Percentiles rank a stretch among this genome's conserved stretches.
phyloP scores from a whole-genome alignment of 164 flowering plant species.

The Euptelea pleiosperma region DNA sequence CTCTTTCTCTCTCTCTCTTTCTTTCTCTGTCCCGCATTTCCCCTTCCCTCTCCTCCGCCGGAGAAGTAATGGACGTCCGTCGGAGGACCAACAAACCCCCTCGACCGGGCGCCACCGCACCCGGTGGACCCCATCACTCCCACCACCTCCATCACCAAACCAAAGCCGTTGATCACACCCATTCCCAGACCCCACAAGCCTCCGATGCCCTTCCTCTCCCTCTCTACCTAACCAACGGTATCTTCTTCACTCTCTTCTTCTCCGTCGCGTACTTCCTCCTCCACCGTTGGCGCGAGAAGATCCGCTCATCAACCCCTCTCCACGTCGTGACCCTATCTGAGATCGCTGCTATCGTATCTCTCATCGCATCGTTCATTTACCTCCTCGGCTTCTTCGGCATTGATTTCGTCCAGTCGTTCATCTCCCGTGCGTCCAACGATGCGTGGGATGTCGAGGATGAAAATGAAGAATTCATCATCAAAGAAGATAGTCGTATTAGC shows the following conservation, averaged over 20 bases:
- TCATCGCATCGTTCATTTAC: constrained; percentile 71
- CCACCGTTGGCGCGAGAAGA: constrained; percentile 82
- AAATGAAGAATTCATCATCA: too few relatives aligned
- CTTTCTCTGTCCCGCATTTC: neutral
- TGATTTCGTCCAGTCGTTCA: constrained; percentile 61
- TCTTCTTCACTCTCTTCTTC: constrained; percentile 79
- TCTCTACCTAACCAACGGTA: constrained; percentile 56
- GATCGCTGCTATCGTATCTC: constrained; percentile 51
- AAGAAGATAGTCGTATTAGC: constrained; percentile 19
- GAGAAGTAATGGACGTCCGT: neutral
- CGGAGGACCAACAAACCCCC: neutral
- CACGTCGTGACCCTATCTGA: constrained; percentile 64
- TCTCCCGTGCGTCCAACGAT: constrained; percentile 48
- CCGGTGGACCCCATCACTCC: too few relatives aligned
- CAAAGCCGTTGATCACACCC: neutral
- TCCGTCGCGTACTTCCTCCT: constrained; percentile 67
- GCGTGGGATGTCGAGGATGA: constrained; percentile 37
- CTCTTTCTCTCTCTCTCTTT: neutral
- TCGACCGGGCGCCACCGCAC: too few relatives aligned
- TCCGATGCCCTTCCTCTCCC: constrained; percentile 76
- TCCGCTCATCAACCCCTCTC: constrained; percentile 65
- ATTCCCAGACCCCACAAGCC: constrained; percentile 36
- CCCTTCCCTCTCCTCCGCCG: neutral
- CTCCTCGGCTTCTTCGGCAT: constrained; percentile 82
- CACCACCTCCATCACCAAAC: constrained; percentile 1